Percentiles rank a stretch among this genome's conserved stretches.
Conservation (phyloP, 768 basidiomycete species). For the Russula ochroleuca region DNA sequence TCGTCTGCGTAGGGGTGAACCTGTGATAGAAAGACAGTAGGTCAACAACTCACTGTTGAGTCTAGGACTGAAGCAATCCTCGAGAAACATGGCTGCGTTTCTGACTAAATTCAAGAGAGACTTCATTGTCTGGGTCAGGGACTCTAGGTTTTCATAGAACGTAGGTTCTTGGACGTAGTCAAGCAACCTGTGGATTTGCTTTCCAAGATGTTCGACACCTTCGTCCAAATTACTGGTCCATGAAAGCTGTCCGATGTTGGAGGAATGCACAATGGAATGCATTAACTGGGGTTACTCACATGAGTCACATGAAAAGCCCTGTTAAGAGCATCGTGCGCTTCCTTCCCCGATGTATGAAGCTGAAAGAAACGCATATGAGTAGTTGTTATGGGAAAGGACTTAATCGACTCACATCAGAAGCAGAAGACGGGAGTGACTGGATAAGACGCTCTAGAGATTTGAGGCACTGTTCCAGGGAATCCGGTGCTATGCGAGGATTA, state of each 20-base stretch:
- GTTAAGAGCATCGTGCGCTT: slow-evolving; percentile 1
- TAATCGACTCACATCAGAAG: neutral
- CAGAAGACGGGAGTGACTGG: neutral
- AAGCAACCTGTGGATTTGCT: slow-evolving; percentile 6
- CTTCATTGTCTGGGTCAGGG: slow-evolving; percentile 1
- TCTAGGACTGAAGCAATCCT: slow-evolving; percentile 13
- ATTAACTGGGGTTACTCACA: slow-evolving; percentile 3
- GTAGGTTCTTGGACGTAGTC: slow-evolving; percentile 4
- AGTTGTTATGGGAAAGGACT: neutral
- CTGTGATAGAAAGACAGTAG: neutral
- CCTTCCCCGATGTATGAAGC: neutral
- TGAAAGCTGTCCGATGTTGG: neutral
- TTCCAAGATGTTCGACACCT: slow-evolving; percentile 8
- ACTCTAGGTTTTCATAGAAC: neutral
- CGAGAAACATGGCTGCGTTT: slow-evolving; percentile 19
- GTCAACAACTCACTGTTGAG: neutral
- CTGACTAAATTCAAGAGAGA: slow-evolving; percentile 3
- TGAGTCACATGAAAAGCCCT: slow-evolving; percentile 10
- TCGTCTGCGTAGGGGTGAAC: neutral
- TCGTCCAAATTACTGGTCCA: slow-evolving; percentile 4
- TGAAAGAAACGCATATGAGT: neutral
- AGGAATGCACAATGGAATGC: neutral
- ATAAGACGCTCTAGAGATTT: slow-evolving; percentile 9
- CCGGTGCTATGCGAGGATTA: slow-evolving; percentile 9
- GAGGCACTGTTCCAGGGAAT: slow-evolving; percentile 12